These are phyloP conservation scores for Gentiana straminea DNA, from an alignment of 257 asterid genomes.

Conservation along the genomic window DNA sequence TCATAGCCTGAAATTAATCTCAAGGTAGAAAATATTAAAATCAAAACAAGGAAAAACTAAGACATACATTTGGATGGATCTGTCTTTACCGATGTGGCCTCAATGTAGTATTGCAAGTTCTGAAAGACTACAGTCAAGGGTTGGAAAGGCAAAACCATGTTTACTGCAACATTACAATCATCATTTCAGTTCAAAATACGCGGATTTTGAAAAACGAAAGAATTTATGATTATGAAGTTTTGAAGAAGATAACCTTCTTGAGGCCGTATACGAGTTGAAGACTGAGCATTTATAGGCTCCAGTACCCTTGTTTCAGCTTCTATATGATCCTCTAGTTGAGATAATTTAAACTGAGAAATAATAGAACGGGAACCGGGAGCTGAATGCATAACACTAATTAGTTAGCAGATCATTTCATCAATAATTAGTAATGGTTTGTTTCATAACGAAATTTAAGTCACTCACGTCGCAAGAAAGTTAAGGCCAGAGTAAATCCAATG, in stretches of 20 bases:
- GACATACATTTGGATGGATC: background rate
- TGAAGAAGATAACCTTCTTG: conserved; percentile 15
- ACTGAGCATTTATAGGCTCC: conserved; percentile 1
- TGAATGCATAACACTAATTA: conserved; percentile 3
- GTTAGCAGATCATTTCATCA: background rate
- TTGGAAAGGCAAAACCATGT: conserved; percentile 58
- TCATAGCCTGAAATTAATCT: conserved; percentile 36
- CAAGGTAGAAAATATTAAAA: conserved; percentile 7
- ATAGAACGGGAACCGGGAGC: conserved; percentile 22
- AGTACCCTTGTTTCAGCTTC: conserved; percentile 13
- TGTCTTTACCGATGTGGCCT: conserved; percentile 34
- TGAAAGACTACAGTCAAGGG: conserved; percentile 39
- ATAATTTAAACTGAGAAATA: conserved; percentile 17
- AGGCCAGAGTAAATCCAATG: conserved; percentile 42
- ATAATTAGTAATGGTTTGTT: background rate
- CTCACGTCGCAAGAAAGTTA: conserved; percentile 41
- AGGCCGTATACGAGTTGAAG: conserved; percentile 13
- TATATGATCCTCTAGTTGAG: conserved; percentile 11
- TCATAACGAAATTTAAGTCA: conserved; percentile 20
- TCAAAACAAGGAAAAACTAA: background rate
- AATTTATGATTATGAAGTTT: background rate
- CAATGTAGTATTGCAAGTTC: conserved; percentile 44
- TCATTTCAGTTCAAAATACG: background rate
- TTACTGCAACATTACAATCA: conserved; percentile 24
- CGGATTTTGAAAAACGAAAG: background rate